A percentile compares a stretch with the other conserved stretches of the same genome.
Evolutionary conservation across 2,329 filamentous ascomycete species (phyloP).

Genomic region (Ophiostoma sp.): DNA sequence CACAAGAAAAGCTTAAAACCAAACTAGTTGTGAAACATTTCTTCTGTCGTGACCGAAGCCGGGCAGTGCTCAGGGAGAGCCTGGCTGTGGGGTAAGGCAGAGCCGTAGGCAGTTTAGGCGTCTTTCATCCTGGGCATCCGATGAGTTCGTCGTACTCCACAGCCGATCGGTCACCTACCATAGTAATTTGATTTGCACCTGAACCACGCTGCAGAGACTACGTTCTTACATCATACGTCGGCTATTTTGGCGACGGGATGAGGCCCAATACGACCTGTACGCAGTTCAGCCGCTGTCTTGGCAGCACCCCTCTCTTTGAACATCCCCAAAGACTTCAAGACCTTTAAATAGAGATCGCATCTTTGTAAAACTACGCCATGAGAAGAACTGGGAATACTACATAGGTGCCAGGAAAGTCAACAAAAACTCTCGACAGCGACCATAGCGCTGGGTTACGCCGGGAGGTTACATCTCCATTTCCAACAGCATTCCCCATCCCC

Average conservation of each 20-base stretch:
- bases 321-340: neutral
- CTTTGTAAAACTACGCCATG: neutral
- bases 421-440: neutral
- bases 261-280: neutral
- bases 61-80: neutral
- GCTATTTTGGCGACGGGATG: neutral
- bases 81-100: slow-evolving; percentile 1
- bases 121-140: neutral
- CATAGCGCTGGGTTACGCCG: neutral
- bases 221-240: neutral
- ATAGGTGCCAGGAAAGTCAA: neutral
- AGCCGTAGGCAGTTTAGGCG: neutral
- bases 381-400: neutral
- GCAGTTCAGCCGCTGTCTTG: neutral
- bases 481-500: neutral
- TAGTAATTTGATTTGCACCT: neutral
- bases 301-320: neutral
- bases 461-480: neutral
- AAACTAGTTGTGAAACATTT: neutral
- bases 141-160: neutral
- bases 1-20: neutral
- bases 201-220: neutral
- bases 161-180: neutral
- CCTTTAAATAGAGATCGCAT: neutral
- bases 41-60: neutral